A percentile compares a stretch with the other conserved stretches of the same genome.
Conservation (phyloP, 1,139 yeast genomes). For the Geotrichum phurueaensis region DNA sequence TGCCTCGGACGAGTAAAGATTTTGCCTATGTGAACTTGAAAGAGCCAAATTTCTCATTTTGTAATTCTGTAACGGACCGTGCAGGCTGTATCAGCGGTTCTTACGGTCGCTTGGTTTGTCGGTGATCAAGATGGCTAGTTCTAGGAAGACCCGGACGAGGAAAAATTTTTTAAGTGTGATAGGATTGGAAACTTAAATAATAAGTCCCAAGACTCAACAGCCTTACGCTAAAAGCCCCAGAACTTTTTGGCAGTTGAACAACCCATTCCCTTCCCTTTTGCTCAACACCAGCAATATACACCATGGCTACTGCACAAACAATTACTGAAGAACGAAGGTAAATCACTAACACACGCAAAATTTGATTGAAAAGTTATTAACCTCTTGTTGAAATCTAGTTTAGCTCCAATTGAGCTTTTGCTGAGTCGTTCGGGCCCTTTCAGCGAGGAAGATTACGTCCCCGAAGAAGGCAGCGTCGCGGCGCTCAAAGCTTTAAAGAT, state of each 20-base stretch:
- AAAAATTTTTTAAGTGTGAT: neutral
- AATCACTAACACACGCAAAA: neutral
- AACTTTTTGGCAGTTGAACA: neutral
- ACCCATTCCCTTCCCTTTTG: neutral
- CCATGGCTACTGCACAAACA: neutral
- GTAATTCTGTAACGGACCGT: neutral
- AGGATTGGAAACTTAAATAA: neutral
- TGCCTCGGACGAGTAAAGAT: slow-evolving; percentile 26
- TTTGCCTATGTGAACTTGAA: slow-evolving; percentile 28
- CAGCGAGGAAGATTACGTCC: slow-evolving; percentile 35
- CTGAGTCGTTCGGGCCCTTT: slow-evolving; percentile 37
- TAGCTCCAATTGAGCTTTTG: slow-evolving; percentile 26
- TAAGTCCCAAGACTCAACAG: neutral
- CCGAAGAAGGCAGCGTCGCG: slow-evolving; percentile 32
- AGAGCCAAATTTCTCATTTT: slow-evolving; percentile 31
- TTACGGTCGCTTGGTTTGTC: neutral
- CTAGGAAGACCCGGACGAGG: neutral
- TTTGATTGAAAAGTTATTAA: neutral
- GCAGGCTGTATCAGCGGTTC: neutral
- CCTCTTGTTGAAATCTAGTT: slow-evolving; percentile 4
- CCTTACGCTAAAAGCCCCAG: neutral
- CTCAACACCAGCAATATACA: neutral
- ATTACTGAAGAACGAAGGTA: slow-evolving; percentile 1
- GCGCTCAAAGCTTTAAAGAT: slow-evolving; percentile 33
- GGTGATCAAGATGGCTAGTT: neutral